Evolutionary conservation across 495 filamentous ascomycete species (phyloP).

Genomic region (Bombardia bombarda): DNA sequence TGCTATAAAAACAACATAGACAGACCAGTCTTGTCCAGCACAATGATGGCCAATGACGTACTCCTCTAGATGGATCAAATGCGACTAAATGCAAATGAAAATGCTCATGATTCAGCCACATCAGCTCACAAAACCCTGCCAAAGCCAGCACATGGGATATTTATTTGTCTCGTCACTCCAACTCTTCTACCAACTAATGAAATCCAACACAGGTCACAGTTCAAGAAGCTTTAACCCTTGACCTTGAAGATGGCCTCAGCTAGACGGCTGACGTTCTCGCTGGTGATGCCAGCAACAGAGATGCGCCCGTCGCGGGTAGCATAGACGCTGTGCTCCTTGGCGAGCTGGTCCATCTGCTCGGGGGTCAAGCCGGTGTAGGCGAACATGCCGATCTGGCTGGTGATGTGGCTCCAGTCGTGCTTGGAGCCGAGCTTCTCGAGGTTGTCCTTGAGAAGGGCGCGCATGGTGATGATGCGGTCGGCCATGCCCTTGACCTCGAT

Average conservation of each 20-base stretch:
- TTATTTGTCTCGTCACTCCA: neutral
- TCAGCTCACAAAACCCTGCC: no score
- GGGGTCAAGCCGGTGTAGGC: constrained; percentile 91
- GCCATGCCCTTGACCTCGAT: constrained; percentile 98
- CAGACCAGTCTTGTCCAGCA: no score
- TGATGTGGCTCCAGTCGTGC: constrained; percentile 98
- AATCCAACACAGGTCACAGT: neutral
- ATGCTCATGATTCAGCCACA: no score
- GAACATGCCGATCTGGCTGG: constrained; percentile 98
- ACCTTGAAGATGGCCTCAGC: constrained; percentile 95
- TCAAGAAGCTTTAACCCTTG: constrained; percentile 44
- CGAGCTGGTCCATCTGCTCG: constrained; percentile 85
- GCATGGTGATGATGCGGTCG: constrained; percentile 98
- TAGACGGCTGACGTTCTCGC: constrained; percentile 83
- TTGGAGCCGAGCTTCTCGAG: constrained; percentile 89
- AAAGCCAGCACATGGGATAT: no score
- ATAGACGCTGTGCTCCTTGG: constrained; percentile 97
- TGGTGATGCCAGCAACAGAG: constrained; percentile 93
- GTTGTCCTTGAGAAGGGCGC: constrained; percentile 83
- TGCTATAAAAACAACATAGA: no score
- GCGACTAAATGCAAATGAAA: no score
- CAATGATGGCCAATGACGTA: no score
- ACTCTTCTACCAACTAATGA: neutral
- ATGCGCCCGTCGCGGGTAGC: constrained; percentile 96
- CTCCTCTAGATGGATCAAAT: no score